A percentile compares a stretch with the other conserved stretches of the same genome.
phyloP scores from a whole-genome alignment of 2,329 filamentous ascomycete genomes.

The Aspergillus terreus region DNA sequence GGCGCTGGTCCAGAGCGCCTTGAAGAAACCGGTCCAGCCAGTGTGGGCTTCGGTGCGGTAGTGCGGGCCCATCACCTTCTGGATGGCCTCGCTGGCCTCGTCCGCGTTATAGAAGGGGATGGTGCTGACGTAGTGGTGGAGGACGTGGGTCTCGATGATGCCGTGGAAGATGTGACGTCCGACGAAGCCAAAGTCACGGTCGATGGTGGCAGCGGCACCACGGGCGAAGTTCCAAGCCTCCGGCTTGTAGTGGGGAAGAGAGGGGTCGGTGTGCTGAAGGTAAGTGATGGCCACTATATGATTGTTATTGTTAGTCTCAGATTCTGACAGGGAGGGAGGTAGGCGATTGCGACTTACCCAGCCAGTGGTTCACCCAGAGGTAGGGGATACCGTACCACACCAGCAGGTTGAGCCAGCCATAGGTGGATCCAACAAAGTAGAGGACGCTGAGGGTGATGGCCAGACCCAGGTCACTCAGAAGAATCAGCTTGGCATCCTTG shows the following conservation, averaged over 20 bases:
- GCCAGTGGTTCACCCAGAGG: constrained; percentile 98
- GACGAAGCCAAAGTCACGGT: constrained; percentile 95
- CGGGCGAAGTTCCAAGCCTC: constrained; percentile 89
- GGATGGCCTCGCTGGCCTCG: constrained; percentile 90
- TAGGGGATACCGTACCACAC: constrained; percentile 97
- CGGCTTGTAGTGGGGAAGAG: constrained; percentile 85
- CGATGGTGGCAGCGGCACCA: constrained; percentile 90
- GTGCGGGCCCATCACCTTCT: constrained; percentile 90
- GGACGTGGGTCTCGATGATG: constrained; percentile 95
- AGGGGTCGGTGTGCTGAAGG: constrained; percentile 94
- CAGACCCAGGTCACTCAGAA: constrained; percentile 81
- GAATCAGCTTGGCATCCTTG: constrained; percentile 82
- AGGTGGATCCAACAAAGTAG: constrained; percentile 67
- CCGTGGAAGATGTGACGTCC: constrained; percentile 88
- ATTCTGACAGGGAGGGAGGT: not conserved
- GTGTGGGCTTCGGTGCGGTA: constrained; percentile 79
- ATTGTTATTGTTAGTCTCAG: constrained; percentile 12
- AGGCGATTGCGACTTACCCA: constrained; percentile 61
- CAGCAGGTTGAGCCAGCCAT: constrained; percentile 78
- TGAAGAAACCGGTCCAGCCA: constrained; percentile 78
- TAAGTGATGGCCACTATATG: constrained; percentile 84
- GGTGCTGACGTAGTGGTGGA: constrained; percentile 94
- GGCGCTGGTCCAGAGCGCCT: constrained; percentile 73
- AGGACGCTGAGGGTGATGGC: constrained; percentile 60
- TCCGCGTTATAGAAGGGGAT: constrained; percentile 98